Evolutionary conservation across 169 alveolate species (phyloP), one percentile per base, ranked within the genome.

Genomic region (Cytauxzoon felis): DNA sequence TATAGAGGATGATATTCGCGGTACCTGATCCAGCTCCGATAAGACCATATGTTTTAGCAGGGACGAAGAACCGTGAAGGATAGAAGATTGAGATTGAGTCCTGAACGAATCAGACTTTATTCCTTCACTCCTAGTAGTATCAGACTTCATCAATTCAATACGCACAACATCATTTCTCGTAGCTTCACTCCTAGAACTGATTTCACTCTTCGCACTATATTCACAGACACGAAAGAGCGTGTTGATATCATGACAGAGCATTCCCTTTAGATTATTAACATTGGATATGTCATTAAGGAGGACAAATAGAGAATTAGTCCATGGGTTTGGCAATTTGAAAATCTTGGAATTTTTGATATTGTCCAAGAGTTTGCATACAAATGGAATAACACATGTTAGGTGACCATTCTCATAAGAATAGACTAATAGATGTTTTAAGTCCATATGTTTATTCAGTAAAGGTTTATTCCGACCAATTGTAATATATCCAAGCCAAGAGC

Each of bases 311-410:
- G 89, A 92, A 38, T 81, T 72, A 7, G 97, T 92, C 97, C 97
- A 93, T 5, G 97, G 97, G 65, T 93, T 93, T 5, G 97, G 97
- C 2, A 92, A 91, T 56, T 58, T 78, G 72, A 90, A 93, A 13
- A 80, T 81, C 81, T 89, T 87, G 11, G 93, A 82, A 56, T 58
- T 52, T 60, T 76, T 80, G 8, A 88, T 85, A 41, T 87, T 76
- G 50, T 87, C 90, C 78, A 93, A 38, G n/a, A 92, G 81, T 48
- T 88, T 90, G 72, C 97, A 92, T 24, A 87, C 93, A 48, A 92
- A 88, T 3, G 97, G 97, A 34, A 92, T 68, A 0, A 90, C 76
- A 19, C 92, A 93, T n/a, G 89, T 82, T 40, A 87, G 68, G 56
- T 73, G 56, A 9, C 93, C 93, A 66, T 66, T 65, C 47, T 82